A percentile compares a stretch with the other conserved stretches of the same genome.
phyloP scores from a whole-genome alignment of 2,329 filamentous ascomycete species.

The Metarhizium rileyi region DNA sequence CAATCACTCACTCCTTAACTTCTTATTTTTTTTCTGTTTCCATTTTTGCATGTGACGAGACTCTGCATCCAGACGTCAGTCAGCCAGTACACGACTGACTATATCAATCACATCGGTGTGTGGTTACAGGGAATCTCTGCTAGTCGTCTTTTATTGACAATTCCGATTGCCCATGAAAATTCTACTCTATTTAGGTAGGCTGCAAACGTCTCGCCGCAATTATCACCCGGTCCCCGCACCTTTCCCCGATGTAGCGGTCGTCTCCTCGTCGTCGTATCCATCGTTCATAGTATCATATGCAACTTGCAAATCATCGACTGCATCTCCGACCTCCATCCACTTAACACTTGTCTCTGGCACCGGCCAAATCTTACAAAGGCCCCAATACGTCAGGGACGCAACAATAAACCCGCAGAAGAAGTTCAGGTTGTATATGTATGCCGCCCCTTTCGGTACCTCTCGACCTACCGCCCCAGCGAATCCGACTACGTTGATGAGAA shows the following conservation, averaged over 20 bases:
- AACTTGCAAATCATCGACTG: slow-evolving; percentile 44
- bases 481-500: slow-evolving; percentile 83
- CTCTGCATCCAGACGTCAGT: too few relatives aligned
- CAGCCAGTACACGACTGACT: too few relatives aligned
- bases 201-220: slow-evolving; percentile 6
- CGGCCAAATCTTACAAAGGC: slow-evolving; percentile 58
- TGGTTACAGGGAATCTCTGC: too few relatives aligned
- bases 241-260: background rate
- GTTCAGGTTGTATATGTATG: slow-evolving; percentile 83
- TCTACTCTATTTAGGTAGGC: too few relatives aligned
- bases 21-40: too few relatives aligned
- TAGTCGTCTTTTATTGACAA: too few relatives aligned
- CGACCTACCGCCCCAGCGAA: slow-evolving; percentile 73
- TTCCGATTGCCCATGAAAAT: too few relatives aligned
- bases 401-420: slow-evolving; percentile 81
- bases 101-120: too few relatives aligned
- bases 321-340: slow-evolving; percentile 69
- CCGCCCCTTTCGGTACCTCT: slow-evolving; percentile 65
- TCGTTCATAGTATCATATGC: slow-evolving; percentile 33
- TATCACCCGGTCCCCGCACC: background rate
- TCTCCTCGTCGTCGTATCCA: slow-evolving; percentile 29
- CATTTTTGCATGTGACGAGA: too few relatives aligned
- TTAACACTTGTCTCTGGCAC: slow-evolving; percentile 62
- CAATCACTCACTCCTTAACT: too few relatives aligned
- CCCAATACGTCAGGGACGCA: slow-evolving; percentile 56